A percentile compares a stretch with the other conserved stretches of the same genome.
phyloP scores from a whole-genome alignment of 2,329 filamentous ascomycete species.

The Aspergillus bombycis region DNA sequence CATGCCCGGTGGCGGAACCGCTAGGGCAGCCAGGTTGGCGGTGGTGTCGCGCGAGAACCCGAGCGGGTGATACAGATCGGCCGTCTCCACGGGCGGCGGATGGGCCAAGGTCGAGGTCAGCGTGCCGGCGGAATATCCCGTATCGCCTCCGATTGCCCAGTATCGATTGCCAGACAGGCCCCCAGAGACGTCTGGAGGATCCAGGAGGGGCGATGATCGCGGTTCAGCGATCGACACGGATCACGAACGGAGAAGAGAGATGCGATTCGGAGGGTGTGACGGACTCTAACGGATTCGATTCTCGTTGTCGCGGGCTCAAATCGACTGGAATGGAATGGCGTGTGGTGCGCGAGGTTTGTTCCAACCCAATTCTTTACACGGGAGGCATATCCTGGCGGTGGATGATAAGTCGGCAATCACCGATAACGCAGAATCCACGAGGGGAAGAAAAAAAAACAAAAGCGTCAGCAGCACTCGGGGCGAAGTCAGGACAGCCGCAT shows the following conservation, averaged over 20 bases:
- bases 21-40: constrained; percentile 66
- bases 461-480: not conserved
- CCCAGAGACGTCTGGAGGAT: constrained; percentile 52
- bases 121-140: constrained; percentile 34
- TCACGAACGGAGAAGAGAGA: not conserved
- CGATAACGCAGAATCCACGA: not conserved
- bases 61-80: constrained; percentile 44
- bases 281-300: not conserved
- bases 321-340: not conserved
- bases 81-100: constrained; percentile 42
- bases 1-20: constrained; percentile 64
- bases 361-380: not conserved
- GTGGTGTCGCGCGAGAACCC: constrained; percentile 46
- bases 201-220: constrained; percentile 53
- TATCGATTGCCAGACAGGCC: constrained; percentile 52
- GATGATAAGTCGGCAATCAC: not conserved
- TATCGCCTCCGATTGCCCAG: constrained; percentile 48
- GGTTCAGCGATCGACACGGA: constrained; percentile 30
- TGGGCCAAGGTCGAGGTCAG: constrained; percentile 45
- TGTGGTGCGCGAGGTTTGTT: not conserved
- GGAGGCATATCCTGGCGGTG: constrained; percentile 3
- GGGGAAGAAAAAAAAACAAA: not conserved
- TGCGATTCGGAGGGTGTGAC: not conserved
- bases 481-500: not conserved
- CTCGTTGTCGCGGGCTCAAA: not conserved